These are phyloP conservation scores for Cymbopogon citratus DNA, from an alignment of 176 grass and related monocot genomes.

Conservation along the genomic window DNA sequence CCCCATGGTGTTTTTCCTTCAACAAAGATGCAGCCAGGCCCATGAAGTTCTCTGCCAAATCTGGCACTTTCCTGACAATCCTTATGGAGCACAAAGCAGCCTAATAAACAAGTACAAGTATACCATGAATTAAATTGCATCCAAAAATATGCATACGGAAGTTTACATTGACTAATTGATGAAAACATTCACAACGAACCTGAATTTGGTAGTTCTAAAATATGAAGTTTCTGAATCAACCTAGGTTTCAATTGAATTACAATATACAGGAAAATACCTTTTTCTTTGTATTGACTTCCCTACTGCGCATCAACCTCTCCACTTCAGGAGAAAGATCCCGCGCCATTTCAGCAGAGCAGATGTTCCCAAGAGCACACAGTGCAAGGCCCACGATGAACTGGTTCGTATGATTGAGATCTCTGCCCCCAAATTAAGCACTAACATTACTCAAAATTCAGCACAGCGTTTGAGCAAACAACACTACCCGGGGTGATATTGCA, in stretches of 20 bases:
- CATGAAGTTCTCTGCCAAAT: conserved; percentile 87
- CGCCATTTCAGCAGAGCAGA: conserved; percentile 97
- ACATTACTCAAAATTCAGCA: conserved; percentile 43
- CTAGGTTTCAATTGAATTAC: not conserved
- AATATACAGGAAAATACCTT: conserved; percentile 39
- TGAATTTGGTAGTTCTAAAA: not conserved
- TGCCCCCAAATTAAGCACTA: conserved; percentile 44
- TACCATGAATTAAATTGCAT: not conserved
- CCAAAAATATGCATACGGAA: not conserved
- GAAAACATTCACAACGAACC: not conserved
- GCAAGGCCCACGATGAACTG: conserved; percentile 94
- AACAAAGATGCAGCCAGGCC: conserved; percentile 58
- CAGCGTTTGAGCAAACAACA: conserved; percentile 4
- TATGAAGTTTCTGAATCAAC: not conserved
- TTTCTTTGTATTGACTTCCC: conserved; percentile 90
- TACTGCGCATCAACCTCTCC: conserved; percentile 66
- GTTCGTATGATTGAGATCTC: conserved; percentile 95
- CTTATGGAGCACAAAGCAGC: conserved; percentile 91
- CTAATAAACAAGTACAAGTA: conserved; percentile 40
- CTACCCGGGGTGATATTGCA: not conserved
- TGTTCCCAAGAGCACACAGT: conserved; percentile 88
- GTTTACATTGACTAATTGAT: not conserved
- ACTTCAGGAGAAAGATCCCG: conserved; percentile 95
- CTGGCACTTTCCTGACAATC: conserved; percentile 90
- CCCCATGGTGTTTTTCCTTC: conserved; percentile 92